Conservation (phyloP, 192 early-diverging fungal species). For the Allomyces macrogynus region DNA sequence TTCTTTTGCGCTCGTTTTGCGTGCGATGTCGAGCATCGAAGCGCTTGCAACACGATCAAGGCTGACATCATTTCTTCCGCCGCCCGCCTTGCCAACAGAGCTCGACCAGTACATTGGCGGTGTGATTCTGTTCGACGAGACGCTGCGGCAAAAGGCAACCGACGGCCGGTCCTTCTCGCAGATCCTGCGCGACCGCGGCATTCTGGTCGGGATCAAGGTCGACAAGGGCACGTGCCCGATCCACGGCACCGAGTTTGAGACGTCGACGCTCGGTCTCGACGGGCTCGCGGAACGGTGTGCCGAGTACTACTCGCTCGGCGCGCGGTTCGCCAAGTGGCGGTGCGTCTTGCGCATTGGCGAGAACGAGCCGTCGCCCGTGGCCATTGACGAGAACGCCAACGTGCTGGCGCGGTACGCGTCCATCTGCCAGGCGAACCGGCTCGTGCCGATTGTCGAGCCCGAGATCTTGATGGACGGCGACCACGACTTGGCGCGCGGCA, state of each 20-base stretch:
- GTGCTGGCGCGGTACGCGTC: constrained; percentile 21
- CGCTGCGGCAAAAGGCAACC: constrained; percentile 17
- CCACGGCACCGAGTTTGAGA: constrained; percentile 17
- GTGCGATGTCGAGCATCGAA: no score
- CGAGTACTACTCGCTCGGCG: constrained; percentile 20
- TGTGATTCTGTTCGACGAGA: constrained; percentile 22
- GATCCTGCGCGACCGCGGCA: constrained; percentile 13
- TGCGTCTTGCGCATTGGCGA: constrained; percentile 16
- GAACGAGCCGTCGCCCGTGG: constrained; percentile 10
- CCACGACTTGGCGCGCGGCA: constrained; percentile 17
- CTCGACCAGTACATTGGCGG: constrained; percentile 16
- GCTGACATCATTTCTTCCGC: no score
- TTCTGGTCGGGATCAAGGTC: constrained; percentile 21
- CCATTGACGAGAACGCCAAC: constrained; percentile 20
- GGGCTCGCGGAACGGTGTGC: constrained; percentile 13
- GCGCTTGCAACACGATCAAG: no score
- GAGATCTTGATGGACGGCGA: constrained; percentile 24
- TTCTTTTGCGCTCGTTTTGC: no score
- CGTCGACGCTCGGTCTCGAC: constrained; percentile 20
- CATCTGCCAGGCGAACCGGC: constrained; percentile 17
- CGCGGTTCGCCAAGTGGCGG: constrained; percentile 23
- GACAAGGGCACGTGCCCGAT: constrained; percentile 18
- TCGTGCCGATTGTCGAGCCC: constrained; percentile 25
- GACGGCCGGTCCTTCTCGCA: constrained; percentile 16
- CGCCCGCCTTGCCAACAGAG: neutral